A percentile compares a stretch with the other conserved stretches of the same genome.
Conservation (phyloP, 345 rosid genomes). For the Cardamine resedifolia region DNA sequence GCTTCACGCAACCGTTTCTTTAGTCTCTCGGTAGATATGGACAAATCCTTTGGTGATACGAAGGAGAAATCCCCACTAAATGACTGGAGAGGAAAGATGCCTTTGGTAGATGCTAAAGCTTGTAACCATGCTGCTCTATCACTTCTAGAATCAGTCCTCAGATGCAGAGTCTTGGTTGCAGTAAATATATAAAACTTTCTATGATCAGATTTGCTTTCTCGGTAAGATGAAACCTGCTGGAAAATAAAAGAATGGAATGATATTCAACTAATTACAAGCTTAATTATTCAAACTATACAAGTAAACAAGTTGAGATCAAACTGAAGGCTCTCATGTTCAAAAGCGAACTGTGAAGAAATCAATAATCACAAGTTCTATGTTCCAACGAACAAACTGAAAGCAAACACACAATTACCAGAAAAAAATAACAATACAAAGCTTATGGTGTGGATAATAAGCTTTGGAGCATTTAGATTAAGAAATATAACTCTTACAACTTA, state of each 20-base stretch:
- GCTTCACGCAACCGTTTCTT: conserved; percentile 63
- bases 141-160: conserved; percentile 77
- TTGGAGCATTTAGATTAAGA: conserved; percentile 5
- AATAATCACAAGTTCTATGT: background rate
- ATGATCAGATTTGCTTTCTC: conserved; percentile 96
- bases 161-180: conserved; percentile 91
- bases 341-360: background rate
- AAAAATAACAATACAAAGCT: background rate
- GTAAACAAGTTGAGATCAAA: conserved; percentile 4
- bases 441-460: conserved; percentile 21
- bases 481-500: conserved; percentile 9
- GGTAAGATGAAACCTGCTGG: conserved; percentile 85
- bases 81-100: conserved; percentile 61
- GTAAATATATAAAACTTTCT: conserved; percentile 86
- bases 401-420: background rate
- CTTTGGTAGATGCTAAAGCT: conserved; percentile 72
- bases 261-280: background rate
- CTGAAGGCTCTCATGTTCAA: background rate
- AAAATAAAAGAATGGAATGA: conserved; percentile 33
- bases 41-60: conserved; percentile 53
- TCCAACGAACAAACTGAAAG: conserved; percentile 4
- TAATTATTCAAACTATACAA: background rate
- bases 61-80: conserved; percentile 55
- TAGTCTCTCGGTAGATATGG: conserved; percentile 74
- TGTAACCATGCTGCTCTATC: conserved; percentile 95